phyloP scores from a whole-genome alignment of 306 rosid genomes.

The Ziziphus jujuba region DNA sequence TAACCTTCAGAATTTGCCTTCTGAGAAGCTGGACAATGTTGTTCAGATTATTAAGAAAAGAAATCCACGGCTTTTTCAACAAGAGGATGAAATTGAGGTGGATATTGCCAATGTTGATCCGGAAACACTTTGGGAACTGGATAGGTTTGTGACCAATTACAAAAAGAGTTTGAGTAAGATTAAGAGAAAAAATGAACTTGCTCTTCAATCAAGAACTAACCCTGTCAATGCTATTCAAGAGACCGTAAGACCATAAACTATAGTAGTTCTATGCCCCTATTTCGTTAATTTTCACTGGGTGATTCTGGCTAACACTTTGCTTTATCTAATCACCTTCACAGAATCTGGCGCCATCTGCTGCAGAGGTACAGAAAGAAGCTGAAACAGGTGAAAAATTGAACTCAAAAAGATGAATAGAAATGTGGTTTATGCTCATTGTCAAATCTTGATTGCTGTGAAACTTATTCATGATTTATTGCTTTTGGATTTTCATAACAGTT shows the following conservation, averaged over 20 bases:
- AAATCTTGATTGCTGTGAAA: neutral
- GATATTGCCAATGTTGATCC: conserved; percentile 83
- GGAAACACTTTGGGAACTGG: conserved; percentile 94
- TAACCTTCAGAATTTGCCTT: conserved; percentile 71
- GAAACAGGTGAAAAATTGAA: conserved; percentile 45
- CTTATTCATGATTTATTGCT: neutral
- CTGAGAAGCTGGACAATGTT: conserved; percentile 71
- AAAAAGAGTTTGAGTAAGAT: conserved; percentile 76
- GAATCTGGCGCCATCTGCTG: conserved; percentile 38
- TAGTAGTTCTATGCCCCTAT: neutral
- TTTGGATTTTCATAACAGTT: conserved; percentile 6
- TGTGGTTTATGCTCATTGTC: neutral
- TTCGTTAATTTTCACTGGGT: neutral
- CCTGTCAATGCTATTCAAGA: conserved; percentile 34
- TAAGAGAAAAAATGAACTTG: conserved; percentile 68
- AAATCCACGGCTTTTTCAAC: conserved; percentile 63
- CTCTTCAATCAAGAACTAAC: conserved; percentile 49
- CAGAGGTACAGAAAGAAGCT: conserved; percentile 33
- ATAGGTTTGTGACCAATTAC: conserved; percentile 77
- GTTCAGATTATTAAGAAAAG: conserved; percentile 81
- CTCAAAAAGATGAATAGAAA: neutral
- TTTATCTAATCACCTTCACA: conserved; percentile 27
- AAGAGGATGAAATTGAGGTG: conserved; percentile 93
- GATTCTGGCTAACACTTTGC: conserved; percentile 21
- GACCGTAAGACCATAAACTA: conserved; percentile 30